phyloP scores from a whole-genome alignment of 2,329 filamentous ascomycete species.

The Talaromyces rugulosus region DNA sequence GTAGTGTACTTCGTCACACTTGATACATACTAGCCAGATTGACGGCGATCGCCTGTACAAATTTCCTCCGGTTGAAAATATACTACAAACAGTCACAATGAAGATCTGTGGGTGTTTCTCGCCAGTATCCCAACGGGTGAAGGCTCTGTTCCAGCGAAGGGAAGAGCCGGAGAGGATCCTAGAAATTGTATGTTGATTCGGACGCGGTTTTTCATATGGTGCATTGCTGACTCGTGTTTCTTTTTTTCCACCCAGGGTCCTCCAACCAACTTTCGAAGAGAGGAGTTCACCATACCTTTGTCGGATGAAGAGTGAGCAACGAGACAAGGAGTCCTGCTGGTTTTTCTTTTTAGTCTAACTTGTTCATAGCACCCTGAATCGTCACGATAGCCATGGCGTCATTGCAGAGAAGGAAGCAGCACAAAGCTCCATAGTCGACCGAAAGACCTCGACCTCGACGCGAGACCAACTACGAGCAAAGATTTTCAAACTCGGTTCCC shows the following conservation, averaged over 20 bases:
- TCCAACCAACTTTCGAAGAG: constrained; percentile 42
- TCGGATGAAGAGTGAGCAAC: constrained; percentile 32
- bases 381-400: constrained; percentile 26
- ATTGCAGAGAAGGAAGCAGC: constrained; percentile 25
- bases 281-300: constrained; percentile 36
- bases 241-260: constrained; percentile 26
- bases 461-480: constrained; percentile 17
- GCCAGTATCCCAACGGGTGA: constrained; percentile 30
- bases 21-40: background rate
- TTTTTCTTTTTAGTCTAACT: constrained; percentile 18
- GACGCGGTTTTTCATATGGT: background rate
- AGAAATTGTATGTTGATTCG: constrained; percentile 27
- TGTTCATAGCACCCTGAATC: constrained; percentile 29
- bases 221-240: constrained; percentile 11
- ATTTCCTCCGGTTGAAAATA: background rate
- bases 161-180: constrained; percentile 22
- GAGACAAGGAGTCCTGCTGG: constrained; percentile 16
- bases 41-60: background rate
- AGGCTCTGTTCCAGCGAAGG: constrained; percentile 27
- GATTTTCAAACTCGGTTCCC: constrained; percentile 1
- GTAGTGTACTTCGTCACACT: background rate
- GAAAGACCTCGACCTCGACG: constrained; percentile 21
- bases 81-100: background rate
- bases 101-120: constrained; percentile 28
- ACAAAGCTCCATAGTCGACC: constrained; percentile 19